phyloP scores from a whole-genome alignment of 208 protist species.

The Crithidia fasciculata region DNA sequence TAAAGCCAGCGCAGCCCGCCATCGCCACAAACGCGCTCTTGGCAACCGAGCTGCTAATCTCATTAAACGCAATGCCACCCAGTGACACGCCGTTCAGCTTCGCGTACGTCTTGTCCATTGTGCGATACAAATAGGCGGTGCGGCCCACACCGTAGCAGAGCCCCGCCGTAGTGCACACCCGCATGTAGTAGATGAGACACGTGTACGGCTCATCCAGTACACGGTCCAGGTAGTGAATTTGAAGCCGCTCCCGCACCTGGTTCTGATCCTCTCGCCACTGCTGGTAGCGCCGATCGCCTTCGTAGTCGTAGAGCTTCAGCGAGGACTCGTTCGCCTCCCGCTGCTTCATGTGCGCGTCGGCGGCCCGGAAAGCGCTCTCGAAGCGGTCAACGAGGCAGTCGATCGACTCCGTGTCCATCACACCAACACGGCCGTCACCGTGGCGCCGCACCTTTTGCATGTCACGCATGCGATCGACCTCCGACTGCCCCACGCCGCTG shows the following conservation, averaged over 20 bases:
- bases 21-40: conserved; percentile 61
- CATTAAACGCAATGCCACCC: conserved; percentile 61
- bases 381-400: conserved; percentile 63
- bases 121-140: conserved; percentile 81
- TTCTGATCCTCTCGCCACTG: conserved; percentile 79
- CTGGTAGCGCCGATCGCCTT: conserved; percentile 71
- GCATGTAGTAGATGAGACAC: conserved; percentile 64
- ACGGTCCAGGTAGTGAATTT: conserved; percentile 84
- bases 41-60: conserved; percentile 64
- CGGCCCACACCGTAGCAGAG: conserved; percentile 81
- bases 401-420: conserved; percentile 74
- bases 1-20: conserved; percentile 53
- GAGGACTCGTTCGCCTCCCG: conserved; percentile 35
- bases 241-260: conserved; percentile 53
- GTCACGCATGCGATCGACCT: conserved; percentile 40
- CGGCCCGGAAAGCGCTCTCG: conserved; percentile 56
- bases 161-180: conserved; percentile 72
- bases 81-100: conserved; percentile 85
- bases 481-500: conserved; percentile 28
- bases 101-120: conserved; percentile 90
- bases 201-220: conserved; percentile 65
- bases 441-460: conserved; percentile 36
- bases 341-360: conserved; percentile 57
- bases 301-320: conserved; percentile 74
- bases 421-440: conserved; percentile 42